Evolutionary conservation across 805 yeast species (phyloP).

Genomic region (Starmerella stigmatis): DNA sequence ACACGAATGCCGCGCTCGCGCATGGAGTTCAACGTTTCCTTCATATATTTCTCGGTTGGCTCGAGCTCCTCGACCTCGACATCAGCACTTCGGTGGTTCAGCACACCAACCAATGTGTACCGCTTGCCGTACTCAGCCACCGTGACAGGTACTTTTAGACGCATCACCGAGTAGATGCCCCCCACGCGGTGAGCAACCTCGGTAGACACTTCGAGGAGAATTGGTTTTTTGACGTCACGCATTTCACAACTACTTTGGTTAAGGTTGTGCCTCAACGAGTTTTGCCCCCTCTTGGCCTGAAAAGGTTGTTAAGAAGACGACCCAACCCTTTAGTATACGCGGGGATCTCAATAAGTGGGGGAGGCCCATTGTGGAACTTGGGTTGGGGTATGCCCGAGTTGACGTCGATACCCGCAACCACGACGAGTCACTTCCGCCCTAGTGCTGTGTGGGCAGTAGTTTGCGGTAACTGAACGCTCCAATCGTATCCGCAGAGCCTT

Average conservation of each 20-base stretch:
- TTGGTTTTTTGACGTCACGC: slow-evolving; percentile 78
- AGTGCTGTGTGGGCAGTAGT: no score
- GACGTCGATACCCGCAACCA: not conserved
- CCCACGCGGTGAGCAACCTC: slow-evolving; percentile 98
- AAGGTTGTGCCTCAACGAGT: no score
- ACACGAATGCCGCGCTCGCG: slow-evolving; percentile 66
- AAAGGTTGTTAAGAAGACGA: no score
- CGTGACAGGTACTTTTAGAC: slow-evolving; percentile 93
- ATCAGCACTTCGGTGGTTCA: slow-evolving; percentile 59
- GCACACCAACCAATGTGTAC: slow-evolving; percentile 79
- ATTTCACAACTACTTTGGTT: no score
- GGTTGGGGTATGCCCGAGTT: not conserved
- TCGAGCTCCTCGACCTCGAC: slow-evolving; percentile 65
- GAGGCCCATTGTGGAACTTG: not conserved
- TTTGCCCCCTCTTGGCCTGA: no score
- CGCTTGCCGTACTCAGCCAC: slow-evolving; percentile 84
- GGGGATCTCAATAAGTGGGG: slow-evolving; percentile 1
- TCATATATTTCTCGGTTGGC: slow-evolving; percentile 41
- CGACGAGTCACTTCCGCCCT: not conserved
- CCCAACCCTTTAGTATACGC: not conserved
- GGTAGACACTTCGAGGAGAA: slow-evolving; percentile 88
- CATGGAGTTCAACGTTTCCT: slow-evolving; percentile 67
- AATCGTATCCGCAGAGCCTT: no score
- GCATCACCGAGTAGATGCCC: slow-evolving; percentile 92
- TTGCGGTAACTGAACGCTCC: no score